Conservation (phyloP, 208 protist species). For the Wallacemonas sp. region DNA sequence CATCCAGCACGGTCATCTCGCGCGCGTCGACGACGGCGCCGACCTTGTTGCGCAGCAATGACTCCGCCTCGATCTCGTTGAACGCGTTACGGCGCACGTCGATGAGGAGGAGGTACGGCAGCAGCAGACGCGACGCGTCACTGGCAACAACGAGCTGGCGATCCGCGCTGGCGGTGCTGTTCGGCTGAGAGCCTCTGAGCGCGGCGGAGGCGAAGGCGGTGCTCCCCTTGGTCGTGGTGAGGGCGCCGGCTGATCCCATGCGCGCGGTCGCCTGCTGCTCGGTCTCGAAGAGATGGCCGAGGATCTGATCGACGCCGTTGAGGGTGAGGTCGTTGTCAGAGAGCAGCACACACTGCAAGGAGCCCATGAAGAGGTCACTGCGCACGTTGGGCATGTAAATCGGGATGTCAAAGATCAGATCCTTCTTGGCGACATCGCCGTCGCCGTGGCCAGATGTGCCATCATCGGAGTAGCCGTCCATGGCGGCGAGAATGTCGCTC, state of each 20-base stretch:
- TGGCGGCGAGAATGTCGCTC: slow-evolving; percentile 3
- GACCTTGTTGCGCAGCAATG: slow-evolving; percentile 12
- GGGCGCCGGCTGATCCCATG: background rate
- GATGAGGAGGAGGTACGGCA: slow-evolving; percentile 29
- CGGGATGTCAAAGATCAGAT: slow-evolving; percentile 17
- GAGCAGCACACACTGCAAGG: slow-evolving; percentile 42
- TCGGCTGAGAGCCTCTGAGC: background rate
- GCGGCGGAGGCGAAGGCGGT: background rate
- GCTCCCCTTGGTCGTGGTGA: background rate
- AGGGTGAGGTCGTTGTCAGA: slow-evolving; percentile 48
- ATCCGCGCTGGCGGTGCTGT: background rate
- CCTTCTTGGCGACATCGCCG: slow-evolving; percentile 7
- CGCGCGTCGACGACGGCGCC: slow-evolving; percentile 7
- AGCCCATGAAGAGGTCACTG: slow-evolving; percentile 38
- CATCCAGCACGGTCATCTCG: slow-evolving; percentile 11
- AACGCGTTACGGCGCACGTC: slow-evolving; percentile 19
- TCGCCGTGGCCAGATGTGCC: background rate
- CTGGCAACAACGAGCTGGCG: slow-evolving; percentile 1
- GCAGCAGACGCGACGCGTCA: slow-evolving; percentile 16
- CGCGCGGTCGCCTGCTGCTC: background rate
- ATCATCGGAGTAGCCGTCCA: slow-evolving; percentile 7
- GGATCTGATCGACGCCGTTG: slow-evolving; percentile 33
- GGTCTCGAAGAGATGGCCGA: slow-evolving; percentile 31
- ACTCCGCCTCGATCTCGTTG: background rate
- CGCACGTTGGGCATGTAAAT: slow-evolving; percentile 25